phyloP scores from a whole-genome alignment of 495 filamentous ascomycete genomes.

The Penicillium verhagenii region DNA sequence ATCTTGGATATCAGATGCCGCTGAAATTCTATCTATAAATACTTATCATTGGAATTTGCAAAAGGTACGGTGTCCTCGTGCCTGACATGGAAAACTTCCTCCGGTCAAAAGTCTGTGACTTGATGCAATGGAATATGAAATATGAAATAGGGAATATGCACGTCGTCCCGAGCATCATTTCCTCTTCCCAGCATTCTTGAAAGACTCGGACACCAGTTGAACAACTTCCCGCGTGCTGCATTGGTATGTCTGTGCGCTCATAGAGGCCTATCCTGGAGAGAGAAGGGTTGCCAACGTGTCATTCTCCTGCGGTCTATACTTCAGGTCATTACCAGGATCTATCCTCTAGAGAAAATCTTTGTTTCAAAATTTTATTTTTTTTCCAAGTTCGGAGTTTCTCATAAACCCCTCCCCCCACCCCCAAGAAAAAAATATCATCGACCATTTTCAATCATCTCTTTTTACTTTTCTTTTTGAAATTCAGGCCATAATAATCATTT shows the following conservation, averaged over 20 bases:
- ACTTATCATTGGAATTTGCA: too few relatives aligned
- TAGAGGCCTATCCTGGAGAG: not conserved
- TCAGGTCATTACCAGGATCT: not conserved
- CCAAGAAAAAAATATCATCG: too few relatives aligned
- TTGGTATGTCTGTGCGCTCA: conserved; percentile 21
- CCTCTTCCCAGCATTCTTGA: conserved; percentile 16
- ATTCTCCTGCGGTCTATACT: not conserved
- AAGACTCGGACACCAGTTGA: conserved; percentile 6
- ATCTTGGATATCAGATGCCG: not conserved
- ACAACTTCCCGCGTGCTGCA: conserved; percentile 5
- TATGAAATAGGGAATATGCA: not conserved
- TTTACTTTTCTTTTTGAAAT: not conserved
- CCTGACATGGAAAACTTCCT: too few relatives aligned
- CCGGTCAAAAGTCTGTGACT: too few relatives aligned
- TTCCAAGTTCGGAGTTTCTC: too few relatives aligned
- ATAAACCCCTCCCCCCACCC: too few relatives aligned
- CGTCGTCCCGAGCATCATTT: too few relatives aligned
- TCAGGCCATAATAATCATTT: too few relatives aligned
- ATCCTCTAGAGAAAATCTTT: too few relatives aligned
- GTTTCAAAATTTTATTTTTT: too few relatives aligned
- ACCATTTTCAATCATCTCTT: not conserved
- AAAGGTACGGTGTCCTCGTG: too few relatives aligned
- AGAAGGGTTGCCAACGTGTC: not conserved
- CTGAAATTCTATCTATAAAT: too few relatives aligned
- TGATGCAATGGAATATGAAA: not conserved